Evolutionary conservation across 2,329 filamentous ascomycete genomes (phyloP).

Genomic region (Colletotrichum sidae): DNA sequence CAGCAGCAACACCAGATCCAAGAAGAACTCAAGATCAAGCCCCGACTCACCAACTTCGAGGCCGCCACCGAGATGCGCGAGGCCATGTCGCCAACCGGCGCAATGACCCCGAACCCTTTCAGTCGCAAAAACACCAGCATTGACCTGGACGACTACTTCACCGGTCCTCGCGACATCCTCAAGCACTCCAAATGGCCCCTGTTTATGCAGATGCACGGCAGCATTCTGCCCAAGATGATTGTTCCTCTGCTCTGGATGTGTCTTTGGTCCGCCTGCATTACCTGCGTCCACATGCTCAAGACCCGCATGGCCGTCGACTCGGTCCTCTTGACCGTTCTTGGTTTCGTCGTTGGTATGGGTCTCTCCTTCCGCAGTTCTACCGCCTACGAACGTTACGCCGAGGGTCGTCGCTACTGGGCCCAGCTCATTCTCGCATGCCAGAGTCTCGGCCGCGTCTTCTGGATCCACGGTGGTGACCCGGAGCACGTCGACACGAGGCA

Average conservation of each 20-base stretch:
- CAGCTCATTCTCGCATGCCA: slow-evolving; percentile 71
- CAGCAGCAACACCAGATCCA: slow-evolving; percentile 11
- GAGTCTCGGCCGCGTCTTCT: slow-evolving; percentile 81
- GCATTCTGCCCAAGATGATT: slow-evolving; percentile 79
- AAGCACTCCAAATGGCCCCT: slow-evolving; percentile 82
- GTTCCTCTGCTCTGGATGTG: slow-evolving; percentile 73
- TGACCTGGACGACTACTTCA: slow-evolving; percentile 72
- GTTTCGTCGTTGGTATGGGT: slow-evolving; percentile 85
- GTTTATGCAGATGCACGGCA: slow-evolving; percentile 81
- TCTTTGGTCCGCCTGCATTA: slow-evolving; percentile 75
- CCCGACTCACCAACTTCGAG: slow-evolving; percentile 25
- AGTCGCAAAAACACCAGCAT: slow-evolving; percentile 49
- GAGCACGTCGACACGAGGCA: slow-evolving; percentile 66
- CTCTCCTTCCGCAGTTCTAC: slow-evolving; percentile 82
- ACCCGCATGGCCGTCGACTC: slow-evolving; percentile 53
- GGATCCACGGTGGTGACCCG: slow-evolving; percentile 79
- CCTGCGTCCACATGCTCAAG: slow-evolving; percentile 62
- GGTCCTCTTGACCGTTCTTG: slow-evolving; percentile 78
- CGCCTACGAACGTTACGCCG: slow-evolving; percentile 79
- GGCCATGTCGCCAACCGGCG: slow-evolving; percentile 46
- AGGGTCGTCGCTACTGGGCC: slow-evolving; percentile 74
- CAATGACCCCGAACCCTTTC: slow-evolving; percentile 46
- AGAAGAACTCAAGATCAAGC: slow-evolving; percentile 23
- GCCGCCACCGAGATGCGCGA: slow-evolving; percentile 39
- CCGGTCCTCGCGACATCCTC: slow-evolving; percentile 75